Percentiles rank a stretch among this genome's conserved stretches.
Conservation (phyloP, 495 filamentous ascomycete genomes). For the Lepidopterella palustris region DNA sequence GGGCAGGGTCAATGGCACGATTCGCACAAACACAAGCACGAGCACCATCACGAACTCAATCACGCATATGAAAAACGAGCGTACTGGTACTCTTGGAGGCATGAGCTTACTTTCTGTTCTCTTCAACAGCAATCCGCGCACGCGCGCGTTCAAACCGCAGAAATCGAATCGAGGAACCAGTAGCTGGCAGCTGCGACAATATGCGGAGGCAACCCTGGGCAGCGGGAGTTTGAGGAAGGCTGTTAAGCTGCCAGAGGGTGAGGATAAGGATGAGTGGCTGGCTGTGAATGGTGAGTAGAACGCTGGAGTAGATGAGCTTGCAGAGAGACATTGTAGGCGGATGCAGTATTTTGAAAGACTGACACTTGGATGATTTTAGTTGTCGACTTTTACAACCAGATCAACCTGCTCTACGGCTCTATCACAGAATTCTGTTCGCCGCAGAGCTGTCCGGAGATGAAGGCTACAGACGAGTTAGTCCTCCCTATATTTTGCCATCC, state of each 20-base stretch:
- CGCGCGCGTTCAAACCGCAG: slow-evolving; percentile 79
- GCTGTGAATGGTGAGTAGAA: slow-evolving; percentile 75
- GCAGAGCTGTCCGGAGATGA: slow-evolving; percentile 96
- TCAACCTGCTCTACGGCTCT: slow-evolving; percentile 96
- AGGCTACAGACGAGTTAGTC: slow-evolving; percentile 90
- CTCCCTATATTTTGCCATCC: too few relatives aligned
- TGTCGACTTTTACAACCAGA: slow-evolving; percentile 99
- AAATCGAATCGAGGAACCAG: slow-evolving; percentile 80
- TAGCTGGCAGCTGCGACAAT: slow-evolving; percentile 93
- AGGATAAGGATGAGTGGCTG: slow-evolving; percentile 95
- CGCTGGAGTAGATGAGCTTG: neutral
- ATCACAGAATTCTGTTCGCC: slow-evolving; percentile 99
- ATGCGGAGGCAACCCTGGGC: slow-evolving; percentile 93
- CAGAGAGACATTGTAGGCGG: too few relatives aligned
- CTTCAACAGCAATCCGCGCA: slow-evolving; percentile 70
- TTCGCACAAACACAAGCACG: too few relatives aligned
- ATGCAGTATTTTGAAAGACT: too few relatives aligned
- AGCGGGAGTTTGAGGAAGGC: slow-evolving; percentile 93
- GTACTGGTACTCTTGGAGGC: slow-evolving; percentile 9
- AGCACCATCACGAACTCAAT: neutral
- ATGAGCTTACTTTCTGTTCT: slow-evolving; percentile 38
- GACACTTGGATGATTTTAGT: slow-evolving; percentile 46
- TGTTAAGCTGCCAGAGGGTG: slow-evolving; percentile 92
- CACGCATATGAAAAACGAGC: slow-evolving; percentile 3
- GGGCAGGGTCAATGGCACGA: neutral